These are phyloP conservation scores for Aspergillus egyptiacus DNA, from an alignment of 495 filamentous ascomycete genomes.

Conservation along the genomic window DNA sequence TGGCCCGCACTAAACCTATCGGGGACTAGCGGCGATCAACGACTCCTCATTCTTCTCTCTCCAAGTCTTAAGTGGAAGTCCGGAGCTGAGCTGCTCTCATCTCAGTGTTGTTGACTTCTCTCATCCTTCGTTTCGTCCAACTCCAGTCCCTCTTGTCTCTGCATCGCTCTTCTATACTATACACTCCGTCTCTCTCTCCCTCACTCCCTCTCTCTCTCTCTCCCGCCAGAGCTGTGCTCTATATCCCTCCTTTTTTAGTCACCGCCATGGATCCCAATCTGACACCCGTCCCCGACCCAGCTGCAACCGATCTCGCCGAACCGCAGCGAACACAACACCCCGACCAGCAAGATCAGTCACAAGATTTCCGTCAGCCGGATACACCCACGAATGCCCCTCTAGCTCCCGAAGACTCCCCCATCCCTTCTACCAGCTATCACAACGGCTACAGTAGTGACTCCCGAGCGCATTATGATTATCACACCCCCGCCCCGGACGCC, in stretches of 20 bases:
- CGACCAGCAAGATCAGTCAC: background rate
- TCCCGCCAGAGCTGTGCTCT: slow-evolving; percentile 1
- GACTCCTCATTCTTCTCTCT: too few relatives aligned
- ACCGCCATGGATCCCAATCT: slow-evolving; percentile 3
- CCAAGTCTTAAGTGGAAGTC: too few relatives aligned
- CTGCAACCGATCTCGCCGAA: background rate
- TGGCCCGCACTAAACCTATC: slow-evolving; percentile 33
- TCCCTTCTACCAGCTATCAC: slow-evolving; percentile 22
- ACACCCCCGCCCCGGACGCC: slow-evolving; percentile 37
- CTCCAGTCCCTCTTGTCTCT: slow-evolving; percentile 6
- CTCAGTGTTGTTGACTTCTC: slow-evolving; percentile 12
- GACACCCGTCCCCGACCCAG: background rate
- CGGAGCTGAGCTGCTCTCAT: too few relatives aligned
- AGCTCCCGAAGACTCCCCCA: slow-evolving; percentile 29
- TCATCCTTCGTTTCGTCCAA: slow-evolving; percentile 6
- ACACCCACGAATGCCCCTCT: slow-evolving; percentile 25
- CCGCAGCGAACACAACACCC: background rate
- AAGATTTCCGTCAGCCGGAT: too few relatives aligned
- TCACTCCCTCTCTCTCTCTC: background rate
- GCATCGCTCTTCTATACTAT: background rate
- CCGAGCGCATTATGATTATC: slow-evolving; percentile 42
- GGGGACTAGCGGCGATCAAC: slow-evolving; percentile 37
- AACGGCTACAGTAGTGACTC: slow-evolving; percentile 43
- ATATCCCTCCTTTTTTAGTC: background rate
- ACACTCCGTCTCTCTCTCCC: background rate